phyloP scores from a whole-genome alignment of 2,329 filamentous ascomycete genomes.

The Sporothrix curviconia region DNA sequence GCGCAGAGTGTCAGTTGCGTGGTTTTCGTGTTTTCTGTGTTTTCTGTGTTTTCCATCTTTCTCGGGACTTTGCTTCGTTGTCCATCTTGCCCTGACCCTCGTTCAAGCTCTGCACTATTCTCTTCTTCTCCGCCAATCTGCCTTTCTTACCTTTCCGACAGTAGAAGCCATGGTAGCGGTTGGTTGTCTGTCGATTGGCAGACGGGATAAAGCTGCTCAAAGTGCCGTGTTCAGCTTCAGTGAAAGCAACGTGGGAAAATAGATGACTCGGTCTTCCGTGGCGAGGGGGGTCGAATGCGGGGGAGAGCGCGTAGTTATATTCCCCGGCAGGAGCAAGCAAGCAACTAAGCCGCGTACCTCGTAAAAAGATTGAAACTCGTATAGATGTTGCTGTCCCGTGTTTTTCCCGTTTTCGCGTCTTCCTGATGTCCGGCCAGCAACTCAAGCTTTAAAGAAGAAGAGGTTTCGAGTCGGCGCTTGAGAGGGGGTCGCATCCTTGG shows the following conservation, averaged over 20 bases:
- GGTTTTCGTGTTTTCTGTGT: not conserved
- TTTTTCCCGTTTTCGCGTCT: constrained; percentile 2
- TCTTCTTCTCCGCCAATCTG: too few relatives aligned
- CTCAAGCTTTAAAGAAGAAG: not conserved
- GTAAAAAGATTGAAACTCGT: not conserved
- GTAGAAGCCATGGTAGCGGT: constrained; percentile 41
- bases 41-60: not conserved
- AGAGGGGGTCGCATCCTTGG: constrained; percentile 1
- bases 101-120: not conserved
- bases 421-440: constrained; percentile 4
- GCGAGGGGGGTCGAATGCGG: too few relatives aligned
- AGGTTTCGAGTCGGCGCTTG: too few relatives aligned
- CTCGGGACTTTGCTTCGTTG: not conserved
- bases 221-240: not conserved
- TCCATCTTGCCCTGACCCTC: not conserved
- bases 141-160: constrained; percentile 41
- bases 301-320: not conserved
- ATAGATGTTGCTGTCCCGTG: not conserved
- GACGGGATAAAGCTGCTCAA: not conserved
- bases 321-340: too few relatives aligned
- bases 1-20: not conserved
- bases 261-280: too few relatives aligned
- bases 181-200: not conserved
- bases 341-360: not conserved
- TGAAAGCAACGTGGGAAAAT: too few relatives aligned